phyloP scores from a whole-genome alignment of 176 grass and related monocot genomes.

The Zea luxurians region DNA sequence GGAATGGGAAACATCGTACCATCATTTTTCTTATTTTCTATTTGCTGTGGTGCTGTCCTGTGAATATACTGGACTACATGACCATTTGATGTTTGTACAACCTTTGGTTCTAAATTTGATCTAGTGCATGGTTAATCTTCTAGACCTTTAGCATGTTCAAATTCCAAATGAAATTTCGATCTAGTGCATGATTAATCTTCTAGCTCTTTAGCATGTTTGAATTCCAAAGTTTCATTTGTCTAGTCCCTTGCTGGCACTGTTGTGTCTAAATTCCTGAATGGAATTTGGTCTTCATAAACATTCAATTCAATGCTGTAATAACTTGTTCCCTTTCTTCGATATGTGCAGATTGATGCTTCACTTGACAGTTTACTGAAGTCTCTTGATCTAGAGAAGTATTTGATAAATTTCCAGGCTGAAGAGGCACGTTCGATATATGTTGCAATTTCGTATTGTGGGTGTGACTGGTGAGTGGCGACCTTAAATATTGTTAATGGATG shows the following conservation, averaged over 20 bases:
- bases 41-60: background rate
- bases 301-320: conserved; percentile 21
- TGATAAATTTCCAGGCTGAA: conserved; percentile 63
- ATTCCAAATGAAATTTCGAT: background rate
- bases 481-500: conserved; percentile 15
- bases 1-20: background rate
- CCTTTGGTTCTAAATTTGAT: conserved; percentile 21
- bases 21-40: conserved; percentile 22
- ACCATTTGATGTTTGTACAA: conserved; percentile 16
- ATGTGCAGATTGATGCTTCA: conserved; percentile 42
- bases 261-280: conserved; percentile 1
- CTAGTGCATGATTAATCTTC: conserved; percentile 2
- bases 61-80: conserved; percentile 9
- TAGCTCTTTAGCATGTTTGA: background rate
- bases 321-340: conserved; percentile 16
- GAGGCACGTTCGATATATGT: conserved; percentile 53
- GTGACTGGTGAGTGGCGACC: conserved; percentile 3
- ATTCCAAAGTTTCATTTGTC: background rate
- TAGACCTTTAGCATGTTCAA: too few relatives aligned
- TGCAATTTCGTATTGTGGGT: conserved; percentile 1
- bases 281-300: background rate
- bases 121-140: background rate
- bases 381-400: conserved; percentile 71
- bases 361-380: conserved; percentile 62
- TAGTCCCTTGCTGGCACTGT: background rate